Evolutionary conservation across 768 basidiomycete species (phyloP).

Genomic region (Mycena rebaudengoi): DNA sequence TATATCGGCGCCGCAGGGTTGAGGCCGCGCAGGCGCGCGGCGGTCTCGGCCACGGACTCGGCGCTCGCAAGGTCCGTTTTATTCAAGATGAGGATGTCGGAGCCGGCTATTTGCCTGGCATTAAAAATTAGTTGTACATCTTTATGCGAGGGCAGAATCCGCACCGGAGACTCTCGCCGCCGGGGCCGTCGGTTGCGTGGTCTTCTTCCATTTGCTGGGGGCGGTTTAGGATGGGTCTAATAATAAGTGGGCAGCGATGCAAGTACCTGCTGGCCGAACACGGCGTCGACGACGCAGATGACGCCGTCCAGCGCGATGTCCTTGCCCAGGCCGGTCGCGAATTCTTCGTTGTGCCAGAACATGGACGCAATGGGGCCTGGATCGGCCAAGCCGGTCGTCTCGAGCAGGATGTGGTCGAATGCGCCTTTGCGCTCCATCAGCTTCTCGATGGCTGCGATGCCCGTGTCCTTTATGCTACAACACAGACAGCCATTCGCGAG

Average conservation of each 20-base stretch:
- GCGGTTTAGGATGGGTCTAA: constrained; percentile 8
- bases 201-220: constrained; percentile 88
- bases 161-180: constrained; percentile 85
- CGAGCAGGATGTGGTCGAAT: constrained; percentile 95
- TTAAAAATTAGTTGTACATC: background rate
- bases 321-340: constrained; percentile 67
- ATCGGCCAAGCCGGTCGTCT: constrained; percentile 96
- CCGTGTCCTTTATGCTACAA: constrained; percentile 95
- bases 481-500: constrained; percentile 98
- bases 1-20: constrained; percentile 85
- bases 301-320: constrained; percentile 89
- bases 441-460: constrained; percentile 92
- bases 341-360: constrained; percentile 91
- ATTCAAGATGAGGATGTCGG: constrained; percentile 93
- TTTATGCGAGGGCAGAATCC: constrained; percentile 24
- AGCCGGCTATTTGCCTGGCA: constrained; percentile 89
- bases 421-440: constrained; percentile 86
- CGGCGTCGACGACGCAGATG: constrained; percentile 90
- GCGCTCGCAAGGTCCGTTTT: constrained; percentile 81
- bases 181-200: constrained; percentile 61
- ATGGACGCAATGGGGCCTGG: constrained; percentile 93
- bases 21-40: constrained; percentile 70
- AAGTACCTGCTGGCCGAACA: constrained; percentile 71
- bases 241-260: no score
- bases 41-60: constrained; percentile 54